Evolutionary conservation across 345 rosid genomes (phyloP).

Genomic region (Erucastrum elatum): DNA sequence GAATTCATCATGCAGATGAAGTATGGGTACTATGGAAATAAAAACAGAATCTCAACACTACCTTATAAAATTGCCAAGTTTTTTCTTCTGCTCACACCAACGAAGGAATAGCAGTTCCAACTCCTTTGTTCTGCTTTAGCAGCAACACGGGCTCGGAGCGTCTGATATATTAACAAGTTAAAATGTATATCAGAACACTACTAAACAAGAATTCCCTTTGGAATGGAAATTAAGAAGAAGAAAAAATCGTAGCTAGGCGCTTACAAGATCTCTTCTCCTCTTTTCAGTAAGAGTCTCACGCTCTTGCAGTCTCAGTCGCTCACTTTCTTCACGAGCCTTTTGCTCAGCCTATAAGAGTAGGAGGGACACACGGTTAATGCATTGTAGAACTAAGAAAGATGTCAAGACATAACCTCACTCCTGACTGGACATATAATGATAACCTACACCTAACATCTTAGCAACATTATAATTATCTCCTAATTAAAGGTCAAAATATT

Average conservation of each 20-base stretch:
- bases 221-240: background rate
- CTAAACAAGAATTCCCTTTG: background rate
- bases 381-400: too few relatives aligned
- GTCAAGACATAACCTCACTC: background rate
- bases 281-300: constrained; percentile 77
- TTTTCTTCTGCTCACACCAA: constrained; percentile 45
- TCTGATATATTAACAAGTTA: constrained; percentile 41
- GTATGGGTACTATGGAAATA: too few relatives aligned
- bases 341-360: constrained; percentile 66
- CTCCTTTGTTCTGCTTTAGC: constrained; percentile 95
- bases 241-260: constrained; percentile 30
- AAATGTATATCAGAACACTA: constrained; percentile 1
- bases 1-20: too few relatives aligned
- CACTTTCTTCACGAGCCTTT: constrained; percentile 89
- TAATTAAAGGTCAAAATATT: background rate
- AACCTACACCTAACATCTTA: constrained; percentile 8
- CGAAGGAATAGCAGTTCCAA: constrained; percentile 91
- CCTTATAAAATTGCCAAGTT: too few relatives aligned
- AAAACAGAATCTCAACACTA: too few relatives aligned
- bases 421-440: constrained; percentile 6
- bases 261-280: constrained; percentile 90
- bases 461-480: background rate
- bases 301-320: constrained; percentile 85
- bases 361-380: background rate
- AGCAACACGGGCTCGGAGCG: constrained; percentile 89